Evolutionary conservation across 1,284 basidiomycete genomes (phyloP), one percentile per base, ranked within the genome.

Genomic region (Trametes pubescens): DNA sequence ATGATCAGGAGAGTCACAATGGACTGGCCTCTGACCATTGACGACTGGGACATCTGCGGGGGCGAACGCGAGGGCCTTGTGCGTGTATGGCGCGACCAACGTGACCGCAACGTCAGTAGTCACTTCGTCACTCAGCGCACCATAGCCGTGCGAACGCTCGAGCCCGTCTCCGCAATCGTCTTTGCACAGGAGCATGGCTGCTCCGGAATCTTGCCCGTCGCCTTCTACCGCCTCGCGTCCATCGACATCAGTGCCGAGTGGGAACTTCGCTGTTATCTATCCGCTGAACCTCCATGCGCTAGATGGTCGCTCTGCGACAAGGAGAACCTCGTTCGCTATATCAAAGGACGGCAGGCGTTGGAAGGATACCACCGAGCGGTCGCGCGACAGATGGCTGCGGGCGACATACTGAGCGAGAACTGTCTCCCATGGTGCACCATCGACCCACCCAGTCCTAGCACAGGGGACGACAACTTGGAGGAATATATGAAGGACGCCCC

Each of bases 171-270:
- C 35, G 54, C 37, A 2, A 59, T 65, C 32, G 38, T 37, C 13
- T 49, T 57, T 26, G 52, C 61, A 5, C 18, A 24, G 11, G 53
- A 55, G 43, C 44, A 40, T 21, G 80, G 80, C 43, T 71, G 88
- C 47, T 22, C 51, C 5, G 76, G 79, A 2, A 71, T 90, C 59
- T 79, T 91, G 16, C 84, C 86, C 2, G 81, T 86, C 14, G 88
- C 88, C 0, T 83, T 90, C 69, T 90, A 90, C 74, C 86, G 65
- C 8, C 80, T 90, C 46, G 49, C 59, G 11, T 43, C 48, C 29
- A 62, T 54, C 40, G 52, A 59, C 21, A 57, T 62, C 35, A 49
- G 59, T 54, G 51, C 57, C 18, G 63, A 65, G 58, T 64, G 57
- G 14, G 5, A 38, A 13, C 29, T 32, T 32, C 4, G 29, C 29